Base-by-base conservation (phyloP, 192 early-diverging fungal genomes). In the Diversispora epigaea region DNA sequence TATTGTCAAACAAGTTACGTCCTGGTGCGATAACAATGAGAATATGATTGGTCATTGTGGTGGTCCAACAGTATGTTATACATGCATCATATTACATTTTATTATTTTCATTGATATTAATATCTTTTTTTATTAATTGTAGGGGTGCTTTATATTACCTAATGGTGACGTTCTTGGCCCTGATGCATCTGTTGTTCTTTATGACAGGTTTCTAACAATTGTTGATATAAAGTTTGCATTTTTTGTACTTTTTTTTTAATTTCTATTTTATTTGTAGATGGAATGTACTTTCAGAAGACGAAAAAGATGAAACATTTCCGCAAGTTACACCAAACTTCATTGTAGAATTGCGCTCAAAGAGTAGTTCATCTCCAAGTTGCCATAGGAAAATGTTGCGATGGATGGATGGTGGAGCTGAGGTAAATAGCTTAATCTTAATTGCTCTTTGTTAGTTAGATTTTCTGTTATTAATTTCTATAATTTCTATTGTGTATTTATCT, bases 31-130 rank as follows among this genome's bases (percentile, higher is more conserved):
- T 17, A 32, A 15, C 43, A 65, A 65, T 25, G 22, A 39, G 15
- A 65, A 65, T 25, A 6, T 65, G 63, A 32, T 65, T 65, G 63
- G 63, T 65, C 4, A n/a, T n/a, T n/a, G n/a, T n/a, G n/a, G n/a
- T n/a, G n/a, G 63, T 65, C 39, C 32, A 25, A 6, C 9, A 25
- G 41, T 65, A 65, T 65, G 32, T 65, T n/a, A 65, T 65, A n/a
- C 25, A 65, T 39, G 63, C 63, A 65, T 65, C n/a, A n/a, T 25
- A 65, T 39, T 41, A 39, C n/a, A 25, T 65, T 65, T 65, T 6
- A 4, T 44, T 65, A 19, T 39, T 65, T 10, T 39, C 6, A 7
- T 32, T 44, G 63, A 10, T 32, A 32, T 19, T 32, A 10, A 41
- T 32, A 44, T 32, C 32, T 39, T 25, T 6, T 32, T 32, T 65